Evolutionary conservation across 163 green algal genomes (phyloP), one percentile per base, ranked within the genome.

Genomic region (Prototheca wickerhamii): DNA sequence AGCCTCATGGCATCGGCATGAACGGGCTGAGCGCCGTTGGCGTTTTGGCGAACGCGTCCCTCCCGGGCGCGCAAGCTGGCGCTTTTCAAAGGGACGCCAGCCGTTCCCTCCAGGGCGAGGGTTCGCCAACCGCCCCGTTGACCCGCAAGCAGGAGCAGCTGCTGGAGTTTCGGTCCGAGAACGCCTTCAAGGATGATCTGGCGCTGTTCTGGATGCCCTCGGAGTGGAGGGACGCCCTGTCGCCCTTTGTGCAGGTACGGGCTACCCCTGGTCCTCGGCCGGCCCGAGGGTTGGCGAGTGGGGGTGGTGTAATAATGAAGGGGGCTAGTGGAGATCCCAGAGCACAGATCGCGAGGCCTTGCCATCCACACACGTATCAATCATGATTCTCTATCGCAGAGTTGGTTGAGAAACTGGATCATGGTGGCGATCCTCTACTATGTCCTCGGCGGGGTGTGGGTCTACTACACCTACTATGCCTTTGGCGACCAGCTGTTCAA

Each of bases 121-220:
- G n/a, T n/a, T n/a, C n/a, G n/a, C n/a, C n/a, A n/a, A n/a, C 46
- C 46, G 46, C 18, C 46, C 18, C 46, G 5, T 6, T 28, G 12
- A 28, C 46, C 20, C 18, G 46, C 18, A 52, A 44, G 56, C 32
- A 29, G 3, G 25, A 61, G 32, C 35, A 30, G 18, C 40, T 64
- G 8, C 42, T 18, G 2, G 51, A 79, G 31, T 62, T 93, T 8
- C 35, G 44, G 5, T 76, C 81, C 59, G 87, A 94, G 69, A 82
- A 90, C 67, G 73, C 78, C 18, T 94, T 84, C 82, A 93, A 93
- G 69, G 91, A 91, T 65, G 52, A 69, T 30, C 68, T 94, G n/a
- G 76, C 87, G 17, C 75, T 90, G 49, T 87, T 76, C 65, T 67
- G 80, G 42, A 52, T 91, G 15, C 80, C 86, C 5, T 35, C 75